Conservation (phyloP, 1,284 basidiomycete species). For the Peniophora sp. region DNA sequence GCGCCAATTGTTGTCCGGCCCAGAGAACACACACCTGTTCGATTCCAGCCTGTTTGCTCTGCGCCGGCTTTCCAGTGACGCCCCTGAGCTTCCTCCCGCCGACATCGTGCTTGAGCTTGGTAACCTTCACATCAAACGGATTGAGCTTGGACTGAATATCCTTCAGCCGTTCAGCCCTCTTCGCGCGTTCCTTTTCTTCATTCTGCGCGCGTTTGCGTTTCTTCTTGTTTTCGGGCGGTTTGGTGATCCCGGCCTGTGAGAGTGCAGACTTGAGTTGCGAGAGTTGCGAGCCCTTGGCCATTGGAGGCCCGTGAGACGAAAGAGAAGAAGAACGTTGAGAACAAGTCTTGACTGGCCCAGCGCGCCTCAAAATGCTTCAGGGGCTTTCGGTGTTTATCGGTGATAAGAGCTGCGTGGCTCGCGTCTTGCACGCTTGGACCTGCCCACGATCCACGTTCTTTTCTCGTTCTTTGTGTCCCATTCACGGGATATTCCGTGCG, state of each 20-base stretch:
- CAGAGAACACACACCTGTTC: constrained; percentile 60
- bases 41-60: constrained; percentile 83
- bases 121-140: constrained; percentile 90
- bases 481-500: too few relatives aligned
- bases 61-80: constrained; percentile 73
- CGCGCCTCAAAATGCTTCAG: background rate
- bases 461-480: too few relatives aligned
- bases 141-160: constrained; percentile 85
- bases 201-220: constrained; percentile 59
- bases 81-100: constrained; percentile 85
- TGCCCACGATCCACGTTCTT: too few relatives aligned
- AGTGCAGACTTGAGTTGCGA: constrained; percentile 83
- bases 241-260: constrained; percentile 65
- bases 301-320: constrained; percentile 17
- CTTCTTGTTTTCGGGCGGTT: constrained; percentile 49
- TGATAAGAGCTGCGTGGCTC: too few relatives aligned
- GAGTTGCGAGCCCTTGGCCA: constrained; percentile 75
- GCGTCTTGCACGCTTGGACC: too few relatives aligned
- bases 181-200: constrained; percentile 70
- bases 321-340: background rate
- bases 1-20: background rate
- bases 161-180: constrained; percentile 71
- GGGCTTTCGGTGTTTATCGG: too few relatives aligned
- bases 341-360: background rate
- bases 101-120: constrained; percentile 88